phyloP scores from a whole-genome alignment of 805 yeast genomes.

The Metschnikowia similis region DNA sequence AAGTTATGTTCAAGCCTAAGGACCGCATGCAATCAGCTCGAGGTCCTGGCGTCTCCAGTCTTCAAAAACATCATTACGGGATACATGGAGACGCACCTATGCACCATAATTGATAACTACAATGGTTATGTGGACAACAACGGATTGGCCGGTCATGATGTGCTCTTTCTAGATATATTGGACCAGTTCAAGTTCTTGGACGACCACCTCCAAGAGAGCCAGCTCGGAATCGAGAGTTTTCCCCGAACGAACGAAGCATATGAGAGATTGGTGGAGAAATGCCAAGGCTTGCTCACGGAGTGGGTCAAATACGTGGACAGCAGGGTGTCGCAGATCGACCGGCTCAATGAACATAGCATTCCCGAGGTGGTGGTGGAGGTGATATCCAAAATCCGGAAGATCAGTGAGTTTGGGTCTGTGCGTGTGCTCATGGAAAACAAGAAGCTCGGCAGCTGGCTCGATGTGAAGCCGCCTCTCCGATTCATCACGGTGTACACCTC shows the following conservation, averaged over 20 bases:
- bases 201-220: constrained; percentile 12
- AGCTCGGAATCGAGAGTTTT: constrained; percentile 10
- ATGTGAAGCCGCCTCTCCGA: constrained; percentile 51
- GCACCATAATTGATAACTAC: constrained; percentile 9
- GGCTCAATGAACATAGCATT: constrained; percentile 68
- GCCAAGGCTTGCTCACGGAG: constrained; percentile 47
- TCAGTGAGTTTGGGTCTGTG: constrained; percentile 60
- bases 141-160: constrained; percentile 20
- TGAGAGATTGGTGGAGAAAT: constrained; percentile 17
- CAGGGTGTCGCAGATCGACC: constrained; percentile 42
- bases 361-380: constrained; percentile 70
- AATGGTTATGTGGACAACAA: constrained; percentile 7
- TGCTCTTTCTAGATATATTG: constrained; percentile 38
- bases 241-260: constrained; percentile 14
- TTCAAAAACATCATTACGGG: constrained; percentile 11
- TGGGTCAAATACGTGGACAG: constrained; percentile 53
- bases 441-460: constrained; percentile 66
- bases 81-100: constrained; percentile 13
- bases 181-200: constrained; percentile 35
- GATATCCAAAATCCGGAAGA: constrained; percentile 60
- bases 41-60: constrained; percentile 11
- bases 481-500: constrained; percentile 45
- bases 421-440: constrained; percentile 45
- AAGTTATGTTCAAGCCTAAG: constrained; percentile 34
- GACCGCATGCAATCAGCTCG: constrained; percentile 12